phyloP scores from a whole-genome alignment of 106 monocot species.

The Chionographis japonica region DNA sequence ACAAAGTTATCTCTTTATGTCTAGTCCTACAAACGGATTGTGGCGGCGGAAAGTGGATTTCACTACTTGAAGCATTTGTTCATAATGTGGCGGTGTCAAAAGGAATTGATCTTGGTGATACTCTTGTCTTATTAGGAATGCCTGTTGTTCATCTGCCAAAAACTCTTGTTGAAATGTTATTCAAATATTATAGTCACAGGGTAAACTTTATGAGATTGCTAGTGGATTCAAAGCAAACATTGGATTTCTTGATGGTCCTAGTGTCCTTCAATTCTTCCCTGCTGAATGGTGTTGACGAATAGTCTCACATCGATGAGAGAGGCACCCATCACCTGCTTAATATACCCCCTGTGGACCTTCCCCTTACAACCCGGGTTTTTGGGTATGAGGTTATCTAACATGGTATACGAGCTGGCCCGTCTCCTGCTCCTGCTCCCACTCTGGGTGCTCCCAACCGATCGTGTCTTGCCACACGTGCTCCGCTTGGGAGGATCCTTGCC shows the following conservation, averaged over 20 bases:
- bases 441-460: too few species aligned
- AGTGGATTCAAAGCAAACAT: constrained; percentile 48
- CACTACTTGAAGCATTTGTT: constrained; percentile 65
- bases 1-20: constrained; percentile 37
- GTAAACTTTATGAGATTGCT: constrained; percentile 66
- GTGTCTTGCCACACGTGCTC: too few species aligned
- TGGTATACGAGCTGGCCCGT: too few species aligned
- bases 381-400: too few species aligned
- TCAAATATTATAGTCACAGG: constrained; percentile 34
- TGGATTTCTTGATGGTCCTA: constrained; percentile 43
- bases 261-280: constrained; percentile 63
- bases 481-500: too few species aligned
- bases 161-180: constrained; percentile 52
- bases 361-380: too few species aligned
- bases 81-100: constrained; percentile 51
- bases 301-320: too few species aligned
- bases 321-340: too few species aligned
- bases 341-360: too few species aligned
- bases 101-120: constrained; percentile 47
- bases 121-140: constrained; percentile 65
- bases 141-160: constrained; percentile 63
- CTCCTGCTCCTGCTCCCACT: too few species aligned
- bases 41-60: constrained; percentile 75
- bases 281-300: too few species aligned
- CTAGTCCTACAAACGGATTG: constrained; percentile 59